These are phyloP conservation scores for Ustilago lituana DNA, from an alignment of 1,284 basidiomycete genomes.

Conservation along the genomic window DNA sequence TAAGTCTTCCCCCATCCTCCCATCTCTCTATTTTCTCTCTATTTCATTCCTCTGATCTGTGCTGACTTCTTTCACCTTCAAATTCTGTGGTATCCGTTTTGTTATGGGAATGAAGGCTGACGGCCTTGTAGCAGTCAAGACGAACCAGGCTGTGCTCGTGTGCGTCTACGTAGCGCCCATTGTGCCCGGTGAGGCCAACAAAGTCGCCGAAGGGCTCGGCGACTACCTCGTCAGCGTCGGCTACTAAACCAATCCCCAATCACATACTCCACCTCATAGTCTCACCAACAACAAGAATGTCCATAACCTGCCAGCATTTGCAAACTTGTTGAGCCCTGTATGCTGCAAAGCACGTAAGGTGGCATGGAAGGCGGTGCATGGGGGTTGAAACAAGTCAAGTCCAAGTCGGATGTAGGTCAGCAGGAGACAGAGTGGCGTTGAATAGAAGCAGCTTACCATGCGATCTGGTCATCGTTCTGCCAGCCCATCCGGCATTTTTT, in stretches of 20 bases:
- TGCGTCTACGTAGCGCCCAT: constrained; percentile 78
- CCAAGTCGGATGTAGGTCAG: too few relatives aligned
- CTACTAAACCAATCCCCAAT: constrained; percentile 34
- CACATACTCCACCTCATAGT: too few relatives aligned
- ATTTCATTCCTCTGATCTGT: background rate
- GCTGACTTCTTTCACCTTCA: background rate
- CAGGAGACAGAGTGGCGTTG: too few relatives aligned
- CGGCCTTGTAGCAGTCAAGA: constrained; percentile 85
- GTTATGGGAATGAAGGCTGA: constrained; percentile 74
- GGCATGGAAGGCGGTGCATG: too few relatives aligned
- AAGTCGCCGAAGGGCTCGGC: constrained; percentile 74
- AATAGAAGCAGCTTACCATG: too few relatives aligned
- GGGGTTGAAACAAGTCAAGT: too few relatives aligned
- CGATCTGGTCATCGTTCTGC: too few relatives aligned
- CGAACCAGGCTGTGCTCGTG: constrained; percentile 86
- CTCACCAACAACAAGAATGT: too few relatives aligned
- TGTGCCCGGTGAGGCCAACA: constrained; percentile 76
- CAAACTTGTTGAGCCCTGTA: too few relatives aligned
- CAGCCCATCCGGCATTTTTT: background rate
- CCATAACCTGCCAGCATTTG: too few relatives aligned
- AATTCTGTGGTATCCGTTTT: too few relatives aligned
- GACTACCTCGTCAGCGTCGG: constrained; percentile 64
- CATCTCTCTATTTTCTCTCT: background rate
- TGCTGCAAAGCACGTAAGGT: too few relatives aligned
- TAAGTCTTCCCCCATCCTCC: constrained; percentile 68